Evolutionary conservation across 2,329 filamentous ascomycete genomes (phyloP).

Genomic region (Onygena corvina): DNA sequence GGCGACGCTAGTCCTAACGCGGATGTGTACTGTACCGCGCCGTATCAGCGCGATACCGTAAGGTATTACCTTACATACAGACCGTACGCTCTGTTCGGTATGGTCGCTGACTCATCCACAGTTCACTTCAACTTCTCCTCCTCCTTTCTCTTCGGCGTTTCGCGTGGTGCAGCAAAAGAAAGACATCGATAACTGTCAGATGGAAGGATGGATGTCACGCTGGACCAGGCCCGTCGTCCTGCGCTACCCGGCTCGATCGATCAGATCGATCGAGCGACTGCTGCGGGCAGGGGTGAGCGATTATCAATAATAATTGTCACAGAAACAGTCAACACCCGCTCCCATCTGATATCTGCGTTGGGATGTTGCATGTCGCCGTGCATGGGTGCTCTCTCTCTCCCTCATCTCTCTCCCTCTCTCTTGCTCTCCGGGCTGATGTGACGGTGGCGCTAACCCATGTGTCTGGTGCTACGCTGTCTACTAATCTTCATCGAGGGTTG

Average conservation of each 20-base stretch:
- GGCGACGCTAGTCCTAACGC: neutral
- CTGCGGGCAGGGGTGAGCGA: neutral
- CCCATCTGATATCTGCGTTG: neutral
- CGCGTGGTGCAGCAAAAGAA: no score
- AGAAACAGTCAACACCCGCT: neutral
- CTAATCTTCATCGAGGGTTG: no score
- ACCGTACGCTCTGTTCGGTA: neutral
- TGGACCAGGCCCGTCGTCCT: no score
- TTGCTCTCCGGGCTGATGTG: neutral
- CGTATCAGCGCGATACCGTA: neutral
- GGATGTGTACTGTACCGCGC: neutral
- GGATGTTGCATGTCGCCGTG: neutral
- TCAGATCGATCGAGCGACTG: neutral
- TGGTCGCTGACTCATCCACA: no score
- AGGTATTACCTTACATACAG: neutral
- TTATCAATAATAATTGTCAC: conserved; percentile 7
- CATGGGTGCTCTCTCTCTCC: no score
- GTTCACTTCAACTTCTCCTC: no score
- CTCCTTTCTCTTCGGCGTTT: no score
- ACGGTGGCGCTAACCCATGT: conserved; percentile 3
- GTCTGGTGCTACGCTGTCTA: conserved; percentile 1
- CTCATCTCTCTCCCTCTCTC: no score
- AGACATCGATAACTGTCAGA: no score
- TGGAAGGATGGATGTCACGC: no score
- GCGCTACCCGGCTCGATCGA: conserved; percentile 3